Conservation (phyloP, 495 filamentous ascomycete genomes). For the Aspergillus funiculosus region DNA sequence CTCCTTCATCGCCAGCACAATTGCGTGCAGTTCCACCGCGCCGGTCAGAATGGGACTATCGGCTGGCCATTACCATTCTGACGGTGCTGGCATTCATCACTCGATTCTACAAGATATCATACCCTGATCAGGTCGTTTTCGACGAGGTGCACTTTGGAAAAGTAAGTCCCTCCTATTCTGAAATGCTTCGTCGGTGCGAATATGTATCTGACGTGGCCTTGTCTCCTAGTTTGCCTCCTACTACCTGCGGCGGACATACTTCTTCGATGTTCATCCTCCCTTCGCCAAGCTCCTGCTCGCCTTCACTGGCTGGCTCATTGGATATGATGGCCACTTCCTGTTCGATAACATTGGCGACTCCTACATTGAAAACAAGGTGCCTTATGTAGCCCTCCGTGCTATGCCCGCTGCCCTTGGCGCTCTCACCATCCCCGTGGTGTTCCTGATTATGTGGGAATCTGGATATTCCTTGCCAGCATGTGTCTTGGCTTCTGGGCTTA, state of each 20-base stretch:
- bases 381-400: slow-evolving; percentile 90
- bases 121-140: slow-evolving; percentile 95
- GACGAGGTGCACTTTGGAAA: slow-evolving; percentile 99
- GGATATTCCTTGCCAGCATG: slow-evolving; percentile 93
- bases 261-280: slow-evolving; percentile 99
- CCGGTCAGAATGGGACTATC: slow-evolving; percentile 73
- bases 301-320: slow-evolving; percentile 89
- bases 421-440: slow-evolving; percentile 88
- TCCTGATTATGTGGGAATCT: slow-evolving; percentile 99
- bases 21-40: slow-evolving; percentile 23
- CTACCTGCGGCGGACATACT: slow-evolving; percentile 96
- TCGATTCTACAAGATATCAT: slow-evolving; percentile 88
- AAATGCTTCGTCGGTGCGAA: slow-evolving; percentile 15
- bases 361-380: slow-evolving; percentile 94
- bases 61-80: slow-evolving; percentile 69
- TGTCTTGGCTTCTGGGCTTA: slow-evolving; percentile 73
- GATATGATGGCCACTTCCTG: slow-evolving; percentile 93
- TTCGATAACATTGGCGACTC: slow-evolving; percentile 99
- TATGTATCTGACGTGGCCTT: slow-evolving; percentile 14
- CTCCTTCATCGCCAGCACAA: slow-evolving; percentile 14
- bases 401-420: slow-evolving; percentile 90
- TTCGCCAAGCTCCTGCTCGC: slow-evolving; percentile 72
- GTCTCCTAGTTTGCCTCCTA: slow-evolving; percentile 78
- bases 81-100: slow-evolving; percentile 83
- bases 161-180: slow-evolving; percentile 46